Base-by-base conservation (phyloP, 768 basidiomycete genomes). In the Hysterangium stoloniferum region DNA sequence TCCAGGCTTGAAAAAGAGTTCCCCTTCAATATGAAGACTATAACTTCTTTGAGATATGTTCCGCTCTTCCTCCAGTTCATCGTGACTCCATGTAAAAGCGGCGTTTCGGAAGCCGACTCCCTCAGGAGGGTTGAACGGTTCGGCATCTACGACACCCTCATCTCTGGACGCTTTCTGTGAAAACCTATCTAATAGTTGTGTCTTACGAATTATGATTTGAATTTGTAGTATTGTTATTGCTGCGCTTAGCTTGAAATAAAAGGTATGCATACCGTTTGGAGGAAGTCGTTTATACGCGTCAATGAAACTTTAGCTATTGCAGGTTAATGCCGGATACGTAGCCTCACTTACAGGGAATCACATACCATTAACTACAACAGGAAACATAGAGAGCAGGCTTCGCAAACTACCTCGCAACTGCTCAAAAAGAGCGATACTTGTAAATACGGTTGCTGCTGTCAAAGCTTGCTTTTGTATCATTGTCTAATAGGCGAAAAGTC, bases 351-450 rank as follows among this genome's bases (percentile, higher is more conserved):
- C 24, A 34, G 9, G 13, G 4, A 9, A 2, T 1, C 2, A 28
- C 27, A 46, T 25, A 46, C 45, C 45, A 15, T 34, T 46, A 20
- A 46, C 13, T 4, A 29, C n/a, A 4, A 12, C 45, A 22, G 45
- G 45, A 24, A 52, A 8, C 7, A 46, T 19, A 24, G 34, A 57
- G 35, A 57, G 54, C 3, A 48, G 45, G 25, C 22, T 27, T 22
- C 49, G 52, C 22, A 59, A 35, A 17, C 61, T 61, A 27, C 60
- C 60, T 29, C 66, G 59, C 9, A 72, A 54, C 31, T 65, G 54
- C 34, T 67, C 68, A 53, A 72, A 72, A 12, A 71, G 67, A 12
- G 66, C 61, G 54, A 70, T 65, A 48, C 62, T 65, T 1, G 63
- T 62, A 57, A 66, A 68, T 7, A 68, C 63, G 12, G 38, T 24